Conservation (phyloP, 768 basidiomycete species). For the Lentinula aciculospora region DNA sequence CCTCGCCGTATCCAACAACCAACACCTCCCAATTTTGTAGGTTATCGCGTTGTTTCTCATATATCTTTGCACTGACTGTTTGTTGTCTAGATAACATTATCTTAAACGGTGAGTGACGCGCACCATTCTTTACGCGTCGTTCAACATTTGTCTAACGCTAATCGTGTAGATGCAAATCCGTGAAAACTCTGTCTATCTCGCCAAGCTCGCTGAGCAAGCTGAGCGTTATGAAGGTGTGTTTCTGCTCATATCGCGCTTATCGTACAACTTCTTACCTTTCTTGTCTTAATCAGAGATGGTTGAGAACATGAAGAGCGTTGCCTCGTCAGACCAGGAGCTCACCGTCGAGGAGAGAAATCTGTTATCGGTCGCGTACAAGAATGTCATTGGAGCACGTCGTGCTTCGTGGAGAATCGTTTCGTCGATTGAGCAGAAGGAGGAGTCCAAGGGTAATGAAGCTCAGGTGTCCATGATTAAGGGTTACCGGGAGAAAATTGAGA, state of each 20-base stretch:
- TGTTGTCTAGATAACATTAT: constrained; percentile 2
- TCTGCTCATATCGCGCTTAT: constrained; percentile 10
- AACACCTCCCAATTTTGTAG: background rate
- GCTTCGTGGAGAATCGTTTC: constrained; percentile 98
- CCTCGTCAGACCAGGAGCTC: constrained; percentile 95
- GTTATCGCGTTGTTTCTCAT: background rate
- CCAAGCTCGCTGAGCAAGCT: constrained; percentile 99
- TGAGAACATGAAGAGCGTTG: constrained; percentile 99
- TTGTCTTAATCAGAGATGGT: constrained; percentile 71
- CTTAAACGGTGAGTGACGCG: constrained; percentile 8
- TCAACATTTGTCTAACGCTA: background rate
- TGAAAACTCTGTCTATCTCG: constrained; percentile 98
- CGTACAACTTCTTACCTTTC: constrained; percentile 8
- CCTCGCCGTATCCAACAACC: constrained; percentile 2
- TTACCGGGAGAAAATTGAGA: constrained; percentile 97
- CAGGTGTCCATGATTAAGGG: constrained; percentile 97
- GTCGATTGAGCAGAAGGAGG: constrained; percentile 99
- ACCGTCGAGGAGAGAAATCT: constrained; percentile 98
- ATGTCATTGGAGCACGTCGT: constrained; percentile 96
- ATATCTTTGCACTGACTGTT: background rate
- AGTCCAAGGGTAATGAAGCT: constrained; percentile 94
- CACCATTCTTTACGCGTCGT: constrained; percentile 9
- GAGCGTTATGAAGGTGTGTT: constrained; percentile 93
- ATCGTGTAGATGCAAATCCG: constrained; percentile 68
- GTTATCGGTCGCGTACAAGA: constrained; percentile 98